Base-by-base conservation (phyloP, 2,329 filamentous ascomycete genomes). In the Graphiopsis chlorocephala region DNA sequence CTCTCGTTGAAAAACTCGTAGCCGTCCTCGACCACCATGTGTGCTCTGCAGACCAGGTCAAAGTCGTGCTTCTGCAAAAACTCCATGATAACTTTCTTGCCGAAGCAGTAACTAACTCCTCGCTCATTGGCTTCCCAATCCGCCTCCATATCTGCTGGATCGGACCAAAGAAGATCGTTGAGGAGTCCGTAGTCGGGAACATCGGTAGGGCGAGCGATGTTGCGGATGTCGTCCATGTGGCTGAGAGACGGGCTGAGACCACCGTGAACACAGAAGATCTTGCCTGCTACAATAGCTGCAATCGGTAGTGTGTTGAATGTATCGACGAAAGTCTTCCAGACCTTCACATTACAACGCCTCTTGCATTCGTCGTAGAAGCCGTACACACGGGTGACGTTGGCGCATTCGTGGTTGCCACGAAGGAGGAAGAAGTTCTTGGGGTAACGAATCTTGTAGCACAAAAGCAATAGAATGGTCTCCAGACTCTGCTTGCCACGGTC, bases 311-410 rank as follows among this genome's bases (percentile, higher is more conserved):
- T 93, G 78, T 98, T 98, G 84, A 98, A 98, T 28, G 91, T 95
- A 76, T 98, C 94, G 61, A 97, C 89, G 75, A 98, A 98, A 0
- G 92, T 96, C 83, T 98, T 98, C 94, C 94, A 98, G 63, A 96
- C 88, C 82, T 97, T 97, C 77, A 97, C 92, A 75, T 97, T 97
- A 82, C 91, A 97, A 67, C 94, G 86, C 69, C 94, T 86, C 81
- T 98, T 98, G 85, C 94, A 98, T 77, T 98, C 94, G 74, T 98
- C 94, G 80, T 98, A 98, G 79, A 98, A 98, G 2, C 94, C 94
- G 78, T 97, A 97, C 38, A 98, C 92, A 66, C 94, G 87, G 15
- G 93, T 98, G 61, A 98, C 93, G 70, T 96, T 97, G 72, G 94
- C 94, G 78, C 94, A 97, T 78, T 98, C 94, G 78, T 98, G 94